Evolutionary conservation across 495 filamentous ascomycete genomes (phyloP).

Genomic region (Mycothermus thermophilus): DNA sequence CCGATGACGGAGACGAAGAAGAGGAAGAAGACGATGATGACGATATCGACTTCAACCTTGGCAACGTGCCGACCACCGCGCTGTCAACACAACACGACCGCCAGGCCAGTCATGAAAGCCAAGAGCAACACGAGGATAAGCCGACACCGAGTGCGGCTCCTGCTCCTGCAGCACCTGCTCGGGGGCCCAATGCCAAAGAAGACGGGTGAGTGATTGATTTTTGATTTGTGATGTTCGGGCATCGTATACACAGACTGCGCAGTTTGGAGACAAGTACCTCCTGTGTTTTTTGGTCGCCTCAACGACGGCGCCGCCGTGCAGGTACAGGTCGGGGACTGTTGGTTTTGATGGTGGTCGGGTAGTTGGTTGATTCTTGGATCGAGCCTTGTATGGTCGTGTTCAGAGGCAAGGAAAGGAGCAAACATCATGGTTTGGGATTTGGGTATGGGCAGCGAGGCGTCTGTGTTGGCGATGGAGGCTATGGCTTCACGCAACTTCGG

Average conservation of each 20-base stretch:
- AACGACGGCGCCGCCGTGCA: too few relatives aligned
- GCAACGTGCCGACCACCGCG: constrained; percentile 27
- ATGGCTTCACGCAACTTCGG: too few relatives aligned
- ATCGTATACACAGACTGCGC: constrained; percentile 8
- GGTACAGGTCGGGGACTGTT: too few relatives aligned
- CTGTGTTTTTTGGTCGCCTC: too few relatives aligned
- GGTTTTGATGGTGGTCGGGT: too few relatives aligned
- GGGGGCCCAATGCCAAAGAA: constrained; percentile 73
- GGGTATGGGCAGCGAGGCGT: too few relatives aligned
- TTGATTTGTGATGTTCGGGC: constrained; percentile 11
- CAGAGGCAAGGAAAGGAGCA: too few relatives aligned
- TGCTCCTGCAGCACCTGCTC: constrained; percentile 10
- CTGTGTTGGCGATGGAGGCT: too few relatives aligned
- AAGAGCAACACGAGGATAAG: constrained; percentile 12
- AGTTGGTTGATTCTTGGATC: too few relatives aligned
- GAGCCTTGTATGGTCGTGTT: too few relatives aligned
- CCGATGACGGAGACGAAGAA: constrained; percentile 45
- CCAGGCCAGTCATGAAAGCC: constrained; percentile 14
- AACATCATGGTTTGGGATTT: too few relatives aligned
- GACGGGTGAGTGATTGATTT: constrained; percentile 76
- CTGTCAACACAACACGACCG: constrained; percentile 23
- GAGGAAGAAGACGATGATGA: constrained; percentile 54
- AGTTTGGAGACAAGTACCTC: too few relatives aligned
- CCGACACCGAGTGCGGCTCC: constrained; percentile 17
- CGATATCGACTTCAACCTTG: constrained; percentile 45